Conservation (phyloP, 2,329 filamentous ascomycete species). For the Botryotinia narcissicola region DNA sequence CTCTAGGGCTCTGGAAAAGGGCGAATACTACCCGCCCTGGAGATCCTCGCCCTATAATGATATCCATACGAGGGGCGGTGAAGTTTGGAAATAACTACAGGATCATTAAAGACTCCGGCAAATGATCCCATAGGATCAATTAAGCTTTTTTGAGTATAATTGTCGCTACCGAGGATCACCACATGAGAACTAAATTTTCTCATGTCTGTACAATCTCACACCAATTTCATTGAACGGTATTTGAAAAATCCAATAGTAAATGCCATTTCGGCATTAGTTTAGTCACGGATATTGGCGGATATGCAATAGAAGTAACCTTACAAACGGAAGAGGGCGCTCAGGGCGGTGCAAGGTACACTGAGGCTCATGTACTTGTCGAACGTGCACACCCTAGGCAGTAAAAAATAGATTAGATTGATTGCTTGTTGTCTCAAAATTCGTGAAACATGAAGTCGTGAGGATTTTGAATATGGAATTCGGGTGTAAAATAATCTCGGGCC, state of each 20-base stretch:
- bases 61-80: background rate
- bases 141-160: background rate
- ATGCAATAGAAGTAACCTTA: background rate
- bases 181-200: background rate
- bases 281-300: conserved; percentile 7
- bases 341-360: conserved; percentile 5
- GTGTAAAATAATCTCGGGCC: background rate
- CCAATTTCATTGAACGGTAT: background rate
- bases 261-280: conserved; percentile 10
- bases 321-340: background rate
- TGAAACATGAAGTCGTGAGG: background rate
- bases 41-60: background rate
- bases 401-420: conserved; percentile 7
- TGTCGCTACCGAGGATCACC: background rate
- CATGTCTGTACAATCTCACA: conserved; percentile 2
- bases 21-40: background rate
- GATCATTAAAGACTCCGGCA: conserved; percentile 10
- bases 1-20: background rate
- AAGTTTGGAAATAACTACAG: background rate
- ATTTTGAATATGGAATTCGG: background rate
- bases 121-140: conserved; percentile 7
- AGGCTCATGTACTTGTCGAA: background rate
- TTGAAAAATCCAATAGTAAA: background rate
- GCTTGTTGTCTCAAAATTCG: background rate
- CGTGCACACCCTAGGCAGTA: background rate